Conservation (phyloP, 2,329 filamentous ascomycete genomes). For the Teratosphaeria epicoccoides region DNA sequence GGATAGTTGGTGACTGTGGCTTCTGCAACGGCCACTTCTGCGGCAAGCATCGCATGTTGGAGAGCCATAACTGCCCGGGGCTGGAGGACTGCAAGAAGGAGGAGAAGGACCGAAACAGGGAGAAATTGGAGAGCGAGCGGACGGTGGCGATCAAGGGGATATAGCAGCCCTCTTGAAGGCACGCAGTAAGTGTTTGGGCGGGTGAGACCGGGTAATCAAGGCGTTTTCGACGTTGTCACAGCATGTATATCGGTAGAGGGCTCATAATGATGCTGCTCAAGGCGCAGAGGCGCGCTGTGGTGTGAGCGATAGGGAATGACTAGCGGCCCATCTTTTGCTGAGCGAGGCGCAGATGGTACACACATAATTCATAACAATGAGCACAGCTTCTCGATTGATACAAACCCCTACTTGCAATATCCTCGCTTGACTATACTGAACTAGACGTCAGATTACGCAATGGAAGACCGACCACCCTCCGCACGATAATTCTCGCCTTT, state of each 20-base stretch:
- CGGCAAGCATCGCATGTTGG: slow-evolving; percentile 83
- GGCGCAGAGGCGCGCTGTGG: not conserved
- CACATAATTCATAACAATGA: not conserved
- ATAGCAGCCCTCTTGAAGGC: slow-evolving; percentile 29
- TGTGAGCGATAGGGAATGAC: not conserved
- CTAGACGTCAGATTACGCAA: no score
- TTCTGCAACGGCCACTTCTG: slow-evolving; percentile 95
- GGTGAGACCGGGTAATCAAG: not conserved
- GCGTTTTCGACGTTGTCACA: not conserved
- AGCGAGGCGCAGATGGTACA: not conserved
- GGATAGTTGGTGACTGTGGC: slow-evolving; percentile 89
- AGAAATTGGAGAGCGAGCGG: slow-evolving; percentile 82
- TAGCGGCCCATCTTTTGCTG: not conserved
- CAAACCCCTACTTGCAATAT: not conserved
- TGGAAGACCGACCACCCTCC: no score
- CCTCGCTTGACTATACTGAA: no score
- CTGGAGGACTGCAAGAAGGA: slow-evolving; percentile 98
- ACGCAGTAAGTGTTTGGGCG: not conserved
- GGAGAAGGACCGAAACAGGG: slow-evolving; percentile 85
- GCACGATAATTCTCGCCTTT: no score
- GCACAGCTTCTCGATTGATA: not conserved
- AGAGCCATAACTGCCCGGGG: slow-evolving; percentile 86
- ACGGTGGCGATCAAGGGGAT: slow-evolving; percentile 91
- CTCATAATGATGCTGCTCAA: not conserved
- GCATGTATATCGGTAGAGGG: not conserved